Evolutionary conservation across 2,329 filamentous ascomycete genomes (phyloP).

Genomic region (Lomentospora prolificans): DNA sequence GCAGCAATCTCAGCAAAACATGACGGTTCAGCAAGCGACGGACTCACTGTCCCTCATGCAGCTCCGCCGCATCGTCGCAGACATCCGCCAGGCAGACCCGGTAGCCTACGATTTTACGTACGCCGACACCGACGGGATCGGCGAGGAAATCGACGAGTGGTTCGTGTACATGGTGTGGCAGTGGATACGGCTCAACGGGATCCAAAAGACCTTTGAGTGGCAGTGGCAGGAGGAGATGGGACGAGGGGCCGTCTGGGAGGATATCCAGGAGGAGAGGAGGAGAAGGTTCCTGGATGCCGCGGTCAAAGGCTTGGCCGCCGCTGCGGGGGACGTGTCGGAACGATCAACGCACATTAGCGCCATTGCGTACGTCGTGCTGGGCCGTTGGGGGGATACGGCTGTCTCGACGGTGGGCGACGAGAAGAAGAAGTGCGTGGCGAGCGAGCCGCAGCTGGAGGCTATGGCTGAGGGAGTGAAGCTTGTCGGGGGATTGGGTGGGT

Average conservation of each 20-base stretch:
- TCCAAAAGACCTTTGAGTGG: conserved; percentile 67
- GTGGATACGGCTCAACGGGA: conserved; percentile 65
- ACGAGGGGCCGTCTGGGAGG: conserved; percentile 45
- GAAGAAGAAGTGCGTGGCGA: conserved; percentile 39
- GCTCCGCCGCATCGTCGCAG: conserved; percentile 61
- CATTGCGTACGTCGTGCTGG: conserved; percentile 53
- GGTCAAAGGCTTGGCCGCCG: conserved; percentile 30
- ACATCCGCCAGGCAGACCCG: conserved; percentile 60
- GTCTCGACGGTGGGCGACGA: conserved; percentile 32
- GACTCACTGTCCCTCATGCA: conserved; percentile 71
- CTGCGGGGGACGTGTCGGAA: conserved; percentile 34
- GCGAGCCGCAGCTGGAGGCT: conserved; percentile 44
- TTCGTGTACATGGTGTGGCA: conserved; percentile 88
- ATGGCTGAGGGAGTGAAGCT: conserved; percentile 46
- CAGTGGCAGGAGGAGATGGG: conserved; percentile 53
- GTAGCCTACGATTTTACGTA: conserved; percentile 80
- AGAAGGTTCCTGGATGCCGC: conserved; percentile 47
- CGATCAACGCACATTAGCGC: conserved; percentile 45
- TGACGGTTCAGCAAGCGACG: conserved; percentile 24
- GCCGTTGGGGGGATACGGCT: conserved; percentile 61
- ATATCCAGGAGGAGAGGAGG: conserved; percentile 46
- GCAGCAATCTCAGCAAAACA: conserved; percentile 14
- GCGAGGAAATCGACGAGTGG: conserved; percentile 94
- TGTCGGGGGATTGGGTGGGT: conserved; percentile 39
- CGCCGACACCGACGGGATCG: conserved; percentile 60